Evolutionary conservation across 78 protist species (phyloP), one percentile per base, ranked within the genome.

Genomic region (Dictyostelium capitatum): DNA sequence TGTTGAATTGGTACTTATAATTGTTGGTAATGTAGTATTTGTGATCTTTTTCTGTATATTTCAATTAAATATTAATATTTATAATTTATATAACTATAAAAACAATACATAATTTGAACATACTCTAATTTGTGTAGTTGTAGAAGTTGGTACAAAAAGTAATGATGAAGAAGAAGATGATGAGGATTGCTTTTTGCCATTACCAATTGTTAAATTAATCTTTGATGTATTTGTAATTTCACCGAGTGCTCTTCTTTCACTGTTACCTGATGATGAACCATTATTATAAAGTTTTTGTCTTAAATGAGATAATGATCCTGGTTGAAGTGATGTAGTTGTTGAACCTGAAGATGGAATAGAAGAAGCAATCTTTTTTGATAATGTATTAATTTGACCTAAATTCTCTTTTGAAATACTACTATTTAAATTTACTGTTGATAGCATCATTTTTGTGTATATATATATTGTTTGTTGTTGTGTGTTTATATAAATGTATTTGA

Each of bases 211-310:
- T 20, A 4, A 15, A 46, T 20, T 73, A 1, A 32, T 15, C n/a
- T 46, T 37, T 56, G 83, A 51, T n/a, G 30, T 50, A 56, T 79
- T 79, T 1, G 83, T 79, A 32, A 79, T 54, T 54, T 79, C 83
- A 56, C 83, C 83, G 15, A 79, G 59, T 54, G 83, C 83, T 56
- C n/a, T 79, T 79, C 83, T 79, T 54, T 79, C 83, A 25, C 43
- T 25, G 37, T 57, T 57, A 28, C 14, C 28, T 23, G 20, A 23
- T 25, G 43, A 11, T n/a, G 70, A n/a, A 19, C 56, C 75, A 19
- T 23, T 59, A 59, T 19, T 19, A 73, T 46, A 73, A 9, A 47
- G n/a, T 73, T 73, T 73, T 19, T 73, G 79, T 73, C 46, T 73
- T 20, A 73, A 32, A 32, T 25, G 48, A 15, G 75, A 67, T 62